phyloP scores from a whole-genome alignment of 495 filamentous ascomycete species.

The Stereocaulon alpinum region DNA sequence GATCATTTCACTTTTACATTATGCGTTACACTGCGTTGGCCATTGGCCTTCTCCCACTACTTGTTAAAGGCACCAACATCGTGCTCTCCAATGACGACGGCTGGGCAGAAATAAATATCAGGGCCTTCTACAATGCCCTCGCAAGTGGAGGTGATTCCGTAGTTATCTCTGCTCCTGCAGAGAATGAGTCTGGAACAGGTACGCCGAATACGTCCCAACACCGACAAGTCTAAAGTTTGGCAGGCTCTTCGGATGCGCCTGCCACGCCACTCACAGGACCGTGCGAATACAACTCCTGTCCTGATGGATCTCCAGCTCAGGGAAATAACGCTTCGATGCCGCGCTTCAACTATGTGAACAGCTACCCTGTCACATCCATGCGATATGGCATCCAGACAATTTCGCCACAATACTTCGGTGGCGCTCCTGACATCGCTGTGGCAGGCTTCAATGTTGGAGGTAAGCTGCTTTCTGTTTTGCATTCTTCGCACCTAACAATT shows the following conservation, averaged over 20 bases:
- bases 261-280: slow-evolving; percentile 33
- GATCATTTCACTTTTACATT: not conserved
- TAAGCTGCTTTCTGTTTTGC: not conserved
- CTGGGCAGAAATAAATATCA: slow-evolving; percentile 58
- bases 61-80: slow-evolving; percentile 33
- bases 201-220: slow-evolving; percentile 12
- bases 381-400: slow-evolving; percentile 50
- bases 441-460: slow-evolving; percentile 55
- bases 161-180: slow-evolving; percentile 52
- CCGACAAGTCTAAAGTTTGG: not conserved
- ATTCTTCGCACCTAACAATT: not conserved
- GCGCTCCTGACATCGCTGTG: slow-evolving; percentile 47
- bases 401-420: slow-evolving; percentile 41
- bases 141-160: slow-evolving; percentile 44
- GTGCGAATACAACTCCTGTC: slow-evolving; percentile 52
- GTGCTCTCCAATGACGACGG: slow-evolving; percentile 62
- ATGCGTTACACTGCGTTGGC: slow-evolving; percentile 4
- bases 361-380: slow-evolving; percentile 54
- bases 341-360: slow-evolving; percentile 59
- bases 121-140: slow-evolving; percentile 44
- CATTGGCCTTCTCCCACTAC: slow-evolving; percentile 3
- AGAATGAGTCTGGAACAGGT: slow-evolving; percentile 55
- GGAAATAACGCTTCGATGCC: slow-evolving; percentile 47
- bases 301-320: slow-evolving; percentile 41
- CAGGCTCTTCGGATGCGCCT: slow-evolving; percentile 44